Base-by-base conservation (phyloP, 371 early-diverging fungal genomes). In the Phascolomyces articulosus region DNA sequence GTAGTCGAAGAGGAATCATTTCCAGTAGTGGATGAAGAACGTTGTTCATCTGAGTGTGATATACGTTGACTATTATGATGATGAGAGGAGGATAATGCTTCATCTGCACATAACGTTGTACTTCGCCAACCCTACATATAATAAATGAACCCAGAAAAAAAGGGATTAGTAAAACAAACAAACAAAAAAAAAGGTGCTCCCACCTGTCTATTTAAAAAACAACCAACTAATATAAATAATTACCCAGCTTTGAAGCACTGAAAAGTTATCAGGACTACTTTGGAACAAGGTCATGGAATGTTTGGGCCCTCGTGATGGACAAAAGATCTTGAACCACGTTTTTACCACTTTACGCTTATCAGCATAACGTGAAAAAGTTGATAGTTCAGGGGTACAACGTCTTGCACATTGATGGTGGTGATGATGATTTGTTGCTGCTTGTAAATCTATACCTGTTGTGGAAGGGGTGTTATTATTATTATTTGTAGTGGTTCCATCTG, bases 291-390 rank as follows among this genome's bases (percentile, higher is more conserved):
- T 84, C 60, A 87, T 64, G n/a, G 73, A 67, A 61, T 87, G 85
- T 15, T 70, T 70, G 0, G 87, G 87, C 2, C 78, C 80, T 29
- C 75, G 60, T 8, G 84, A 69, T 10, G 83, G 76, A 40, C 78
- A 84, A 59, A 74, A 83, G 27, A 87, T 83, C 62, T 81, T 84
- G 75, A 87, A 85, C 87, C 87, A 87, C 0, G 85, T 82, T 60
- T 68, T 72, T 1, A 75, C 75, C 3, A 74, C 69, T 51, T 81
- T 78, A 4, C 87, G 74, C 27, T 68, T 65, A 53, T 87, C 87
- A 6, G 73, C 47, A 61, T 78, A 85, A 2, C 71, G 66, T 16
- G 84, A 82, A 62, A 78, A 78, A 0, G 77, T 69, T 11, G 65
- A 66, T 27, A 28, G 10, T 11, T 70, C 69, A 10, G 61, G 47